Base-by-base conservation (phyloP, 208 protist species). In the Jaenimonas drosophilae region DNA sequence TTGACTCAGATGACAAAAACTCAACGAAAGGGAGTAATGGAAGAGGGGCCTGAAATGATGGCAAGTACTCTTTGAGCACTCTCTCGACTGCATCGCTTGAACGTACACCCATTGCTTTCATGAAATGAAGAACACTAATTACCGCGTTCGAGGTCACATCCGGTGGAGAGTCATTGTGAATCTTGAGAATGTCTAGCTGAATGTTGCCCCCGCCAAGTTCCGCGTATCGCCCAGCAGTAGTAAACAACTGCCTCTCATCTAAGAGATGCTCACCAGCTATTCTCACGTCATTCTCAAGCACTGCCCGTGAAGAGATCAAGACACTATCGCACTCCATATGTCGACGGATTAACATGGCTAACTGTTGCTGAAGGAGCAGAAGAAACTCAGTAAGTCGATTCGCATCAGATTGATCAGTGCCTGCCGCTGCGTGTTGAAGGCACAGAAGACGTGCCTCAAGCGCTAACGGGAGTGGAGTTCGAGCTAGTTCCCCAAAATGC, bases 171-270 rank as follows among this genome's bases (percentile, higher is more conserved):
- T 81, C 71, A 0, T 65, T 39, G 57, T 87, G 65, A 3, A 85
- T 74, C 59, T 84, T 83, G 20, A 92, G 54, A 14, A 92, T 42
- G 45, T 92, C 79, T n/a, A 92, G 53, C 71, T 92, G 70, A 3
- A 88, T 59, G 46, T 65, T 82, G 31, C 70, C 75, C 24, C 84
- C 84, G 41, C 84, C 84, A 2, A 86, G 48, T 20, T 42, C 58
- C 19, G 58, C 63, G 61, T 85, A 87, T 9, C 64, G 48, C 0
- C 68, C 70, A n/a, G 73, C 76, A 17, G 82, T 32, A 36, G 77
- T 67, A 57, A 87, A 83, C 16, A 92, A 64, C 26, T 60, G 54
- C 20, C 63, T 52, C 51, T 84, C 79, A 16, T 48, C 59, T 20
- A 92, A 32, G 40, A 61, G 75, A 26, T 65, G 63, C 28, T 78